A percentile compares a stretch with the other conserved stretches of the same genome.
phyloP scores from a whole-genome alignment of 176 grass and related monocot genomes.

The Rhipidocladum racemiflorum region DNA sequence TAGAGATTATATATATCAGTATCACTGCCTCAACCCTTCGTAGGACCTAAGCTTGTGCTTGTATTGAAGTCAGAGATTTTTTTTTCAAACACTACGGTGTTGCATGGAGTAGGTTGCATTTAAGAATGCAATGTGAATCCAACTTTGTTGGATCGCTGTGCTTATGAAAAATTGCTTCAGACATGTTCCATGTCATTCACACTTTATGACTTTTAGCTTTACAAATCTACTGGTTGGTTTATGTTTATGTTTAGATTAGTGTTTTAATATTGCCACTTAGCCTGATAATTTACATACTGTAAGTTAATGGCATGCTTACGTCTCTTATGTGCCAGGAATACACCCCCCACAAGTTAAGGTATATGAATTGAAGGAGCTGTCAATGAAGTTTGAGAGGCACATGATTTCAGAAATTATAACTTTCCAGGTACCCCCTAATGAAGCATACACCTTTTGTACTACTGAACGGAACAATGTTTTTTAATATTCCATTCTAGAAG shows the following conservation, averaged over 20 bases:
- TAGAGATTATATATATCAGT: not conserved
- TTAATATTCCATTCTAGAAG: not conserved
- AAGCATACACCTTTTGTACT: not conserved
- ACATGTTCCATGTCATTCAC: not conserved
- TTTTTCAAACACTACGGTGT: not conserved
- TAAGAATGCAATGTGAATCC: not conserved
- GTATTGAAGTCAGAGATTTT: not conserved
- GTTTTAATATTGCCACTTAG: not conserved
- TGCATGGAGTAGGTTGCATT: not conserved
- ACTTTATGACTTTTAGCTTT: not conserved
- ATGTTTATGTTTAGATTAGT: not conserved
- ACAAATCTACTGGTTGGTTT: not conserved
- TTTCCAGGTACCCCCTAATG: slow-evolving; percentile 63
- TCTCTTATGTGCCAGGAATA: slow-evolving; percentile 56
- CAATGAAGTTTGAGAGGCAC: slow-evolving; percentile 92
- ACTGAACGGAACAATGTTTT: not conserved
- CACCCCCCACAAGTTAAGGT: slow-evolving; percentile 96
- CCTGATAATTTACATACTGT: not conserved
- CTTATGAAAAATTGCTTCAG: not conserved
- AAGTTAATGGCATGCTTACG: not conserved
- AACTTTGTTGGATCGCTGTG: not conserved
- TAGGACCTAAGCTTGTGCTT: not conserved
- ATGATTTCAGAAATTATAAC: slow-evolving; percentile 81
- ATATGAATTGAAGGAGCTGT: slow-evolving; percentile 79
- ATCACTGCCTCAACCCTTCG: not conserved